Conservation (phyloP, 2,329 filamentous ascomycete genomes). For the Clarireedia hainanense region DNA sequence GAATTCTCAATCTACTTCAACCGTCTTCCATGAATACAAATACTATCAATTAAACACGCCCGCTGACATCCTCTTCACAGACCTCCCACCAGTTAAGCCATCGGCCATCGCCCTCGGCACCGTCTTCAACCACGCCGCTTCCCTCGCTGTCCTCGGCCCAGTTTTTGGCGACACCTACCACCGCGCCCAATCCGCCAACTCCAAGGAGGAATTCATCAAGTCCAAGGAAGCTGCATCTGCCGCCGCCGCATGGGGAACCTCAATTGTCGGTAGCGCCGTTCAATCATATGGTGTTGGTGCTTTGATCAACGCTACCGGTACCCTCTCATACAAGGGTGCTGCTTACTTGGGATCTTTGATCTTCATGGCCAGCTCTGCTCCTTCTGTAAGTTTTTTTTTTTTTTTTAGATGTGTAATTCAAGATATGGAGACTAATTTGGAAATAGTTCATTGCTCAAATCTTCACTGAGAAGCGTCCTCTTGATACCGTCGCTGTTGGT, state of each 20-base stretch:
- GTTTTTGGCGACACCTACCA: conserved; percentile 94
- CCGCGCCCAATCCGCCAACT: conserved; percentile 83
- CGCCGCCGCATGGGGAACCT: conserved; percentile 83
- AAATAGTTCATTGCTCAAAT: conserved; percentile 75
- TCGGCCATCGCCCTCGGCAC: conserved; percentile 96
- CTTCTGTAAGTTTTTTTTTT: conserved; percentile 58
- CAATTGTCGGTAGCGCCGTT: conserved; percentile 77
- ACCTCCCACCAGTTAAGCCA: conserved; percentile 84
- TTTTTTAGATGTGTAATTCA: neutral
- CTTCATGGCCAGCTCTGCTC: conserved; percentile 85
- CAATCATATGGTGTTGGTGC: conserved; percentile 87
- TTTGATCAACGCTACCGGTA: conserved; percentile 89
- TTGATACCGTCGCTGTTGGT: conserved; percentile 84
- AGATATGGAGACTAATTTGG: neutral
- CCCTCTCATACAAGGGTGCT: conserved; percentile 92
- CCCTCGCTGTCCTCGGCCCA: conserved; percentile 78
- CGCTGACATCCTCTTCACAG: conserved; percentile 12
- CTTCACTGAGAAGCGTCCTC: conserved; percentile 82
- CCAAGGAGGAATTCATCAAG: conserved; percentile 92
- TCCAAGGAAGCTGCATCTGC: conserved; percentile 87
- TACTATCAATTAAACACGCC: neutral
- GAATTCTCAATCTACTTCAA: neutral
- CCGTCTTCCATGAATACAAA: neutral
- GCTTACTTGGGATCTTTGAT: conserved; percentile 86
- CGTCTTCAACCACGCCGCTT: conserved; percentile 88